Conservation (phyloP, 2,329 filamentous ascomycete species). For the Talaromyces islandicus region DNA sequence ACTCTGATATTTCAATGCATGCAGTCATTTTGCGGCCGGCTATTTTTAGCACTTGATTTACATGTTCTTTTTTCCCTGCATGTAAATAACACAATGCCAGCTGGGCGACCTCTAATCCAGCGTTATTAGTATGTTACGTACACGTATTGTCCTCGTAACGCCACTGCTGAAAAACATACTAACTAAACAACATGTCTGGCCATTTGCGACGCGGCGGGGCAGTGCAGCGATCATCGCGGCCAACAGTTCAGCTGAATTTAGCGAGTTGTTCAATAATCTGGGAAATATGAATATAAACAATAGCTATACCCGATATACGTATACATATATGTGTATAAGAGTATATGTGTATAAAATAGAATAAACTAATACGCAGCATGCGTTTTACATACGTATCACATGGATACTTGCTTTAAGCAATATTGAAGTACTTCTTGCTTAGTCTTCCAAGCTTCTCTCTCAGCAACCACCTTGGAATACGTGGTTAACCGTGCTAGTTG, state of each 20-base stretch:
- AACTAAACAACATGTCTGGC: no score
- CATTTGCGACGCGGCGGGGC: neutral
- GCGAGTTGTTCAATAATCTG: neutral
- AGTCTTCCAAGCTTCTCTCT: constrained; percentile 22
- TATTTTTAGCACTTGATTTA: neutral
- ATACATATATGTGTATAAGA: no score
- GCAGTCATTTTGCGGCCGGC: no score
- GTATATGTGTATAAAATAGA: no score
- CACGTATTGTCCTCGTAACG: neutral
- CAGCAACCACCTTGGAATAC: constrained; percentile 24
- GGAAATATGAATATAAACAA: no score
- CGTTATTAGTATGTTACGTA: neutral
- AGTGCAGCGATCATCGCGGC: neutral
- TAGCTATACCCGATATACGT: no score
- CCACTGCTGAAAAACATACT: neutral
- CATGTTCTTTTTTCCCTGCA: neutral
- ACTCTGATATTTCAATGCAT: no score
- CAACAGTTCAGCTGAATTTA: neutral
- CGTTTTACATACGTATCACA: no score
- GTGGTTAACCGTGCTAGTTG: constrained; percentile 18
- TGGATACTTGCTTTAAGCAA: no score
- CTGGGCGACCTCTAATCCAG: neutral
- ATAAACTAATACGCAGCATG: no score
- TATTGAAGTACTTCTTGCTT: no score
- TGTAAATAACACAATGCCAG: no score